Base-by-base conservation (phyloP, 306 rosid species). In the Fragaria ananassa region DNA sequence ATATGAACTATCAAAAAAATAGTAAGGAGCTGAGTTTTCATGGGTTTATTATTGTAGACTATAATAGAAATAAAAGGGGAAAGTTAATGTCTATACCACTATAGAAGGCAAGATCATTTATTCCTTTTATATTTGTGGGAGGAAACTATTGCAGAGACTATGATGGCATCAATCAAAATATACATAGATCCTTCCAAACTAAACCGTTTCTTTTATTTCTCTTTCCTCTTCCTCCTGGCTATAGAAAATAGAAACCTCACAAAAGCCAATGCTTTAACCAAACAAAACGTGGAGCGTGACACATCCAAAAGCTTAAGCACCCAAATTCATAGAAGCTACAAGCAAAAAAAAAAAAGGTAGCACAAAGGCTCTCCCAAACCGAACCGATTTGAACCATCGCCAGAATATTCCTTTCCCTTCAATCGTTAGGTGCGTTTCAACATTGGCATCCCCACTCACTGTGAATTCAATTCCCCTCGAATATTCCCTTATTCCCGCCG, bases 401-500 rank as follows among this genome's bases (percentile, higher is more conserved):
- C 2, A 46, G 91, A 81, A 89, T 89, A 74, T 74, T 74, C 77
- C 45, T 3, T 13, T 85, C 83, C 70, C 2, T 11, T 47, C 8
- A 12, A 21, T 54, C 2, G 66, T 41, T 14, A 17, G 69, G 66
- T 85, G 80, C 78, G 4, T 53, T 79, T 80, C 83, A 65, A 21
- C 7, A 37, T 29, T 53, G 53, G 35, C 46, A 17, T 8, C 62
- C 29, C 44, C n/a, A 25, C 14, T 72, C 42, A 31, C 61, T 51
- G 23, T 51, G 72, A 53, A 77, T 68, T 78, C 71, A 72, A 80
- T 80, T 71, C 83, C 65, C 51, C 63, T 54, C 68, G 91, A 81
- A 87, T 87, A 89, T 84, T 85, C 91, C 34, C 53, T 56, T 85
- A 83, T 85, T 83, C 87, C 91, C 86, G 83, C 86, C 86, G 50